Percentiles rank a stretch among this genome's conserved stretches.
Conservation (phyloP, 352 stramenopile genomes). For the Pythium sukuiense region DNA sequence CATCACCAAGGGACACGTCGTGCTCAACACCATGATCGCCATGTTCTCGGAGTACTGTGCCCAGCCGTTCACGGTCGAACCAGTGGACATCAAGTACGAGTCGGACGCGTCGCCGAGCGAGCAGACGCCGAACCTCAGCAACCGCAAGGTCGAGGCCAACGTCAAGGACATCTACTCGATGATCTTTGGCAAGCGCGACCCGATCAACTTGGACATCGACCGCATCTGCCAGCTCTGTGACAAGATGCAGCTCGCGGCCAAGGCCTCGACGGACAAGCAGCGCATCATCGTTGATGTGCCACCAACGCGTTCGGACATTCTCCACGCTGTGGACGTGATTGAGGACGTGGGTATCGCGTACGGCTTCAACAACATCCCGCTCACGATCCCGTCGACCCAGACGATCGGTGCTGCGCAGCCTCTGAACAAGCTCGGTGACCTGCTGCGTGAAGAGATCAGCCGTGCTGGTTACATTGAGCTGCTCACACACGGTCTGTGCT, state of each 20-base stretch:
- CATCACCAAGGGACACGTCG: constrained; percentile 99
- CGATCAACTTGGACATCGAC: constrained; percentile 81
- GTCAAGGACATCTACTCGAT: constrained; percentile 89
- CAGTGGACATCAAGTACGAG: constrained; percentile 97
- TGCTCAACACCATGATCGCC: constrained; percentile 98
- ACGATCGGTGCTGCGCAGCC: constrained; percentile 96
- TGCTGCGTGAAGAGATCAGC: constrained; percentile 97
- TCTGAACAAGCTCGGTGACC: constrained; percentile 97
- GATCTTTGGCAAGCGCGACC: constrained; percentile 79
- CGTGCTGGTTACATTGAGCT: constrained; percentile 98
- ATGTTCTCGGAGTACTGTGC: constrained; percentile 99
- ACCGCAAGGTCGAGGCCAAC: constrained; percentile 83
- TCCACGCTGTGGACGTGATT: constrained; percentile 99
- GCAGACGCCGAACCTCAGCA: constrained; percentile 92
- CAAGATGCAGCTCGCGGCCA: constrained; percentile 98
- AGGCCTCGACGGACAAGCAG: constrained; percentile 52
- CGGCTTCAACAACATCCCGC: constrained; percentile 99
- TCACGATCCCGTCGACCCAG: constrained; percentile 93
- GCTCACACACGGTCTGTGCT: constrained; percentile 97
- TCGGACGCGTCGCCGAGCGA: constrained; percentile 70
- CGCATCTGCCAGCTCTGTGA: constrained; percentile 93
- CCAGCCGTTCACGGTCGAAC: constrained; percentile 96
- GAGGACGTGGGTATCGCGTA: constrained; percentile 99
- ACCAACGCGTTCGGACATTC: constrained; percentile 97
- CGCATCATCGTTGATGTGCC: constrained; percentile 93